Evolutionary conservation across 257 asterid species (phyloP).

Genomic region (Jaltomata sinuosa): DNA sequence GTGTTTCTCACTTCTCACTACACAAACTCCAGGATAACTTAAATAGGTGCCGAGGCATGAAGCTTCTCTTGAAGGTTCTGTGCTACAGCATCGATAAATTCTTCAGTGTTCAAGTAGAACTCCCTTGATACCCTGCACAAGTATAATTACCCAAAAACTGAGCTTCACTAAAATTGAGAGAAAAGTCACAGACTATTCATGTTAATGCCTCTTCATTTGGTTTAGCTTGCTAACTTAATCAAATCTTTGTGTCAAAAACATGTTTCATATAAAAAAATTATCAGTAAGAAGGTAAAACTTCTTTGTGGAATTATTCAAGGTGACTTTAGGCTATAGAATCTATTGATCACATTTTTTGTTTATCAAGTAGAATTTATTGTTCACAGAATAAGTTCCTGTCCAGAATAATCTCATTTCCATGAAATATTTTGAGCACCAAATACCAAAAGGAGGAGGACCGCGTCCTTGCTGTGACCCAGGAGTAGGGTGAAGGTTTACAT

Average conservation of each 20-base stretch:
- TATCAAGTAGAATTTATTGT: background rate
- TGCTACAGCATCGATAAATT: slow-evolving; percentile 71
- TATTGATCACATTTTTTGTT: background rate
- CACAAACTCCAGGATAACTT: background rate
- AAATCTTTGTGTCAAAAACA: background rate
- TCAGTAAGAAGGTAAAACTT: background rate
- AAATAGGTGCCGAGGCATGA: slow-evolving; percentile 20
- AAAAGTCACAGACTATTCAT: background rate
- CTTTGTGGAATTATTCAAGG: background rate
- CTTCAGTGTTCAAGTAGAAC: slow-evolving; percentile 65
- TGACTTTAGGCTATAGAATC: background rate
- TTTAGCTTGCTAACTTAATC: background rate
- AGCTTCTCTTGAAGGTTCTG: slow-evolving; percentile 50
- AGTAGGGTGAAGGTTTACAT: background rate
- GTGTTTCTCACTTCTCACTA: background rate
- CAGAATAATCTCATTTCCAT: background rate
- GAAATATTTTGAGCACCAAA: too few species aligned
- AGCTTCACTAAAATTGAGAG: background rate
- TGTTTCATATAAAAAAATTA: background rate
- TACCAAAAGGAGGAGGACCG: background rate
- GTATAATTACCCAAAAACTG: slow-evolving; percentile 6
- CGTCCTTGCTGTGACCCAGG: background rate
- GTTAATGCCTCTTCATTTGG: background rate
- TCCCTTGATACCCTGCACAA: slow-evolving; percentile 72
- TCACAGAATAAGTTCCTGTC: background rate